phyloP scores from a whole-genome alignment of 208 protist species.

The Trypanosoma congolense region DNA sequence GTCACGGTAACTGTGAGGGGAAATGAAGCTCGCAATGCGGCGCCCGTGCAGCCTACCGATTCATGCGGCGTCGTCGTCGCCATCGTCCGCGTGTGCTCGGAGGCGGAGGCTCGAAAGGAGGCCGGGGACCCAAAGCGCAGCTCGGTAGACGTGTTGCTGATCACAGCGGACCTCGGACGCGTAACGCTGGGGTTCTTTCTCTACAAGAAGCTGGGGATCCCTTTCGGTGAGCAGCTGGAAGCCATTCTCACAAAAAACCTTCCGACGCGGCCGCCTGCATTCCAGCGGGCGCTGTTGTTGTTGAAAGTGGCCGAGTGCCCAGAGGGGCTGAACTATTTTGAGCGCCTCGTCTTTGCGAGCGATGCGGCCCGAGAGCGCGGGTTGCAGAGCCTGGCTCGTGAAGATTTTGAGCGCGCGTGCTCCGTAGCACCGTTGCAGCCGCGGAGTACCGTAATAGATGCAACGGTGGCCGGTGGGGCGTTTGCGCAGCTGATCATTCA shows the following conservation, averaged over 20 bases:
- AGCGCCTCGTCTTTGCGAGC: slow-evolving; percentile 12
- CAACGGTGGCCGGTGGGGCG: slow-evolving; percentile 19
- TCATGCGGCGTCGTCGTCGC: too few relatives aligned
- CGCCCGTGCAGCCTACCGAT: too few relatives aligned
- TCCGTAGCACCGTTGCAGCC: not conserved
- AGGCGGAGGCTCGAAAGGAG: slow-evolving; percentile 4
- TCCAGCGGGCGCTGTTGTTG: slow-evolving; percentile 22
- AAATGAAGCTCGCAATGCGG: not conserved
- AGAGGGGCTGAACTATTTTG: slow-evolving; percentile 14
- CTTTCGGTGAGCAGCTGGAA: slow-evolving; percentile 16
- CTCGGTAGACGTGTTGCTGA: slow-evolving; percentile 15
- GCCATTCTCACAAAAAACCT: slow-evolving; percentile 10
- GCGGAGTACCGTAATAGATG: slow-evolving; percentile 10
- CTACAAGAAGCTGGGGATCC: not conserved
- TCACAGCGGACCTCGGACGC: slow-evolving; percentile 13
- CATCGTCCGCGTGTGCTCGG: not conserved
- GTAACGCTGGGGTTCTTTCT: slow-evolving; percentile 18
- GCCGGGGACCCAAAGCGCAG: not conserved
- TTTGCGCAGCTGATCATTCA: slow-evolving; percentile 23
- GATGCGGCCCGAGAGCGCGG: not conserved
- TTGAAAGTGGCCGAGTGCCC: slow-evolving; percentile 20
- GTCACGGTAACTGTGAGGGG: slow-evolving; percentile 7
- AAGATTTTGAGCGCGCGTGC: slow-evolving; percentile 9
- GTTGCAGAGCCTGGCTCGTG: slow-evolving; percentile 1
- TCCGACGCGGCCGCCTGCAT: not conserved